phyloP scores from a whole-genome alignment of 2,329 filamentous ascomycete genomes.

The Tricladium varicosporioides region DNA sequence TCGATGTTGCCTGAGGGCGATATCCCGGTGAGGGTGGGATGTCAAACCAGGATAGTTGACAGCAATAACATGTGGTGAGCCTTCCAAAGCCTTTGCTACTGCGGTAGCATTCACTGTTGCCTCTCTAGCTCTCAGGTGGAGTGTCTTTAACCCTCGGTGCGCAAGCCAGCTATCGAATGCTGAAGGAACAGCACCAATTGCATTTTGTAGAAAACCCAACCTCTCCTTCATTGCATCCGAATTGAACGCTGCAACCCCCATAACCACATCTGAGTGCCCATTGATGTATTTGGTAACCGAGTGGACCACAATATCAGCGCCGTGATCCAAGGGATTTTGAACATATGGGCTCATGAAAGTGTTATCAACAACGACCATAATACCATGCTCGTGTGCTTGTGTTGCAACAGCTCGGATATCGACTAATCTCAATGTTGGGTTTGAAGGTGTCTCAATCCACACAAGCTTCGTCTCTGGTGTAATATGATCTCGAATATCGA shows the following conservation, averaged over 20 bases:
- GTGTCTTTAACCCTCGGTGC: conserved; percentile 92
- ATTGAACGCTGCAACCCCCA: conserved; percentile 97
- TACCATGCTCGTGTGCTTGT: conserved; percentile 81
- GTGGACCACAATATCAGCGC: conserved; percentile 95
- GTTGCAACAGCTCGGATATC: conserved; percentile 85
- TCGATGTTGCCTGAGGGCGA: conserved; percentile 89
- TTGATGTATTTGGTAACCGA: conserved; percentile 99
- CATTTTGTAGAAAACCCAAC: conserved; percentile 91
- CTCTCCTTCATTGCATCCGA: conserved; percentile 73
- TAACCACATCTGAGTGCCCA: conserved; percentile 93
- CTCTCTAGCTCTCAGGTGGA: conserved; percentile 87
- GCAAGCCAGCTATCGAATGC: conserved; percentile 98
- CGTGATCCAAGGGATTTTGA: conserved; percentile 92
- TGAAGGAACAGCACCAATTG: conserved; percentile 91
- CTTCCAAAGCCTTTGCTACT: conserved; percentile 74
- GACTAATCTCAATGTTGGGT: conserved; percentile 89
- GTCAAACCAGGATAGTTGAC: conserved; percentile 95
- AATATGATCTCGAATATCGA: conserved; percentile 82
- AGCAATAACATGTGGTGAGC: conserved; percentile 75
- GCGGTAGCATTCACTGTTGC: conserved; percentile 77
- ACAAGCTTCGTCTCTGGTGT: conserved; percentile 86
- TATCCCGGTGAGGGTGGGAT: conserved; percentile 81
- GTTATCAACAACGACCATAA: conserved; percentile 98
- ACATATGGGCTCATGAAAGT: conserved; percentile 96
- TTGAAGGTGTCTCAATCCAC: conserved; percentile 96